Base-by-base conservation (phyloP, 2,329 filamentous ascomycete species). In the Scleromitrula shiraiana region DNA sequence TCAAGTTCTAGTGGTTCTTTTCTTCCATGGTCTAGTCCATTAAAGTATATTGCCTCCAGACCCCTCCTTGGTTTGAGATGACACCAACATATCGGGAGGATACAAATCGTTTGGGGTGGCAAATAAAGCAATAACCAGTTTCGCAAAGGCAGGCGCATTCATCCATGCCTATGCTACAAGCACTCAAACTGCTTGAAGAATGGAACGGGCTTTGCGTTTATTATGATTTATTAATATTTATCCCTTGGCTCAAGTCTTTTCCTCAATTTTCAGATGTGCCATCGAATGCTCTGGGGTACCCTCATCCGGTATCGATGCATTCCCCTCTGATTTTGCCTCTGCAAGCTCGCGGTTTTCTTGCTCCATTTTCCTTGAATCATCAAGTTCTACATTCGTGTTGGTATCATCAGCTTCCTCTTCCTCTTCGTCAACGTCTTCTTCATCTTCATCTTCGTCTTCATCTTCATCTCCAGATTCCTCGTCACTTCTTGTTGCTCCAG, bases 391-490 rank as follows among this genome's bases (percentile, higher is more conserved):
- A 33, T 44, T 12, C n/a, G n/a, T n/a, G n/a, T n/a, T n/a, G n/a
- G n/a, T n/a, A 26, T 29, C 33, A 7, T 30, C 22, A 23, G 19
- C n/a, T 2, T 64, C 57, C 1, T 54, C 58, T 1, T 62, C 64
- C 2, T 61, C 62, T 3, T 66, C 66, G 2, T 61, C 59, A 2
- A 65, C 62, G 4, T 55, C 53, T 5, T 61, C 54, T 1, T 62
- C 60, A 5, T 62, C 59, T 10, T 58, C 57, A 7, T 62, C 64
- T 19, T 65, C 67, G 1, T 65, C 64, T 5, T 59, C 61, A 2
- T 56, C 58, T 4, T 56, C 65, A 4, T 68, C 67, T 2, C 67
- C 69, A 6, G 64, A 64, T n/a, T 68, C 67, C 37, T 68, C 64
- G 36, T 64, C 59, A 33, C 61, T 55, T 39, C 59, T 50, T 22